Conservation (phyloP, 2,329 filamentous ascomycete genomes). For the Scedosporium minutisporum region DNA sequence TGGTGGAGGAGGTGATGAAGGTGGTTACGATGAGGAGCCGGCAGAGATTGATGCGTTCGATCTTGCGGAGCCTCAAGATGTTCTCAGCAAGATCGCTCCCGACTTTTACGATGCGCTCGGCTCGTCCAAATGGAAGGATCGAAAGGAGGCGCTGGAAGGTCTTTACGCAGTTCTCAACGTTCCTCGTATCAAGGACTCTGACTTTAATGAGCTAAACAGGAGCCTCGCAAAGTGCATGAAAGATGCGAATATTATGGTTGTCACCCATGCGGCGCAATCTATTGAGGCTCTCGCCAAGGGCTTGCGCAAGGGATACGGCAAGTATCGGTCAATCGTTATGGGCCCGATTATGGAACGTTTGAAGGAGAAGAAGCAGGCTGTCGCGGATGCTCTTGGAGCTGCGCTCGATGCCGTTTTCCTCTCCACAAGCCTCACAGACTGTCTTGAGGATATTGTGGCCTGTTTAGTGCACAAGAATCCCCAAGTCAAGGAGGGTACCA, state of each 20-base stretch:
- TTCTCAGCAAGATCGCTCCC: slow-evolving; percentile 69
- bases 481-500: slow-evolving; percentile 90
- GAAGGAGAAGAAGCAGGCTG: slow-evolving; percentile 91
- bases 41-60: slow-evolving; percentile 71
- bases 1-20: slow-evolving; percentile 40
- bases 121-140: slow-evolving; percentile 96
- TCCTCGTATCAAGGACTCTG: slow-evolving; percentile 82
- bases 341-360: slow-evolving; percentile 86
- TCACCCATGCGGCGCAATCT: slow-evolving; percentile 86
- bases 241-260: slow-evolving; percentile 92
- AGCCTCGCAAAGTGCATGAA: slow-evolving; percentile 95
- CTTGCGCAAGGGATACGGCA: slow-evolving; percentile 65
- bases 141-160: slow-evolving; percentile 86
- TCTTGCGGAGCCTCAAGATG: slow-evolving; percentile 77
- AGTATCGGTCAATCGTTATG: slow-evolving; percentile 73
- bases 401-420: slow-evolving; percentile 65
- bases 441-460: slow-evolving; percentile 80
- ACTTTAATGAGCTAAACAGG: slow-evolving; percentile 75
- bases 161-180: slow-evolving; percentile 70
- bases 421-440: slow-evolving; percentile 67
- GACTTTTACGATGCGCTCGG: slow-evolving; percentile 75
- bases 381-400: slow-evolving; percentile 77
- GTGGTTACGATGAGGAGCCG: slow-evolving; percentile 46
- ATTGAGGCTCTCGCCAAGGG: slow-evolving; percentile 84
- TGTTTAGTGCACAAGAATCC: slow-evolving; percentile 92